A percentile compares a stretch with the other conserved stretches of the same genome.
Conservation (phyloP, 169 alveolate species). For the Cryptosporidium tyzzeri region DNA sequence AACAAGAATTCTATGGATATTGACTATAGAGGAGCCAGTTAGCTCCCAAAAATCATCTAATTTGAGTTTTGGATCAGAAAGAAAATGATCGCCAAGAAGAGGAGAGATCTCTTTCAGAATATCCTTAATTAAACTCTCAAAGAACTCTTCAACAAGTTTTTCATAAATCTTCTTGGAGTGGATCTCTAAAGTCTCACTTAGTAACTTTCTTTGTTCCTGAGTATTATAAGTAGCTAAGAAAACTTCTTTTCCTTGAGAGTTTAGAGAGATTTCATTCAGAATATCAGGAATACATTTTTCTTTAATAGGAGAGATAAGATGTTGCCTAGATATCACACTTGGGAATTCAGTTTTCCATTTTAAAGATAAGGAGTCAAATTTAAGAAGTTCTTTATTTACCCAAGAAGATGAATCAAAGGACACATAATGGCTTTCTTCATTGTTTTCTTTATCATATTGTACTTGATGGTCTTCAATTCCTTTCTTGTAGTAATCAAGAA, state of each 20-base stretch:
- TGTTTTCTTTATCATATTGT: neutral
- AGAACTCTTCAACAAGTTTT: conserved; percentile 58
- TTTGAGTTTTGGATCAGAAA: conserved; percentile 42
- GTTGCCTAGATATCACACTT: neutral
- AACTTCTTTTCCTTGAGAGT: neutral
- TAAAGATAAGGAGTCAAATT: conserved; percentile 31
- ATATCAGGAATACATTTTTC: conserved; percentile 53
- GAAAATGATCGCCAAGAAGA: neutral
- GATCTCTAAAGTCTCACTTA: conserved; percentile 50
- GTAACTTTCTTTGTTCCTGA: conserved; percentile 34
- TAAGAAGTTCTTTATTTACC: conserved; percentile 24
- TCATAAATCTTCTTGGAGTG: conserved; percentile 46
- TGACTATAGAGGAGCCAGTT: neutral
- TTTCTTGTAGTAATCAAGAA: conserved; percentile 6
- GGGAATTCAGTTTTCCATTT: conserved; percentile 68
- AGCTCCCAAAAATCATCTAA: conserved; percentile 29
- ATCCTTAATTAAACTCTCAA: conserved; percentile 46
- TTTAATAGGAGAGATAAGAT: neutral
- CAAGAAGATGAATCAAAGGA: conserved; percentile 37
- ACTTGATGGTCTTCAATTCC: conserved; percentile 15
- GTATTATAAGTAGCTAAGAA: conserved; percentile 39
- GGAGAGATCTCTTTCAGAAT: conserved; percentile 39
- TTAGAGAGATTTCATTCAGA: neutral
- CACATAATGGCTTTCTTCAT: neutral
- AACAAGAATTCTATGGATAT: conserved; percentile 8